These are phyloP conservation scores for Omphalotus olearius DNA, from an alignment of 1,284 basidiomycete genomes.

Conservation along the genomic window DNA sequence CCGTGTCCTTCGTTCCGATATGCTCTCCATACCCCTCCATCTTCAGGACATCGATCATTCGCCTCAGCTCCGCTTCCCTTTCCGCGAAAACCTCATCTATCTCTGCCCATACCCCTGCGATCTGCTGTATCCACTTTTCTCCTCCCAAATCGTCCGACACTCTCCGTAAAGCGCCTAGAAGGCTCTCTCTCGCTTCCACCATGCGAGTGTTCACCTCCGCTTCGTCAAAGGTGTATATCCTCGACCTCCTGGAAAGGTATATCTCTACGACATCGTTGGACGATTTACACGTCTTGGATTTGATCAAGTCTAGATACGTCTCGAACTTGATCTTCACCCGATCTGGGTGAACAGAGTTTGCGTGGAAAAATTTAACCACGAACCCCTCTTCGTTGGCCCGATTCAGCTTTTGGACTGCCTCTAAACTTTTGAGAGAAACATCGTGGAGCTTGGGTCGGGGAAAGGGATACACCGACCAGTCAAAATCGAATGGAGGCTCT, in stretches of 20 bases:
- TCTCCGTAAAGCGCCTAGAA: background rate
- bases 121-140: conserved; percentile 5
- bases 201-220: background rate
- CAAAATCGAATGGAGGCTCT: conserved; percentile 11
- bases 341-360: conserved; percentile 5
- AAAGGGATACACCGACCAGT: conserved; percentile 15
- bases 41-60: background rate
- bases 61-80: background rate
- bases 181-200: background rate
- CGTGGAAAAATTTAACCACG: conserved; percentile 12
- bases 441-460: conserved; percentile 7
- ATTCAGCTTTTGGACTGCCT: conserved; percentile 10
- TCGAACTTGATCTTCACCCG: conserved; percentile 16
- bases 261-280: background rate
- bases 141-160: conserved; percentile 14
- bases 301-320: conserved; percentile 10
- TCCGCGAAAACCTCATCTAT: background rate
- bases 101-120: conserved; percentile 6
- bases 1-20: background rate
- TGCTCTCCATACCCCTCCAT: background rate
- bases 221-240: conserved; percentile 6
- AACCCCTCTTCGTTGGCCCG: conserved; percentile 14
- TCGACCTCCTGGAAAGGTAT: background rate
- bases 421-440: conserved; percentile 1
- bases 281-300: conserved; percentile 2